Conservation (phyloP, 192 early-diverging fungal genomes). For the Haplosporangium gracile region DNA sequence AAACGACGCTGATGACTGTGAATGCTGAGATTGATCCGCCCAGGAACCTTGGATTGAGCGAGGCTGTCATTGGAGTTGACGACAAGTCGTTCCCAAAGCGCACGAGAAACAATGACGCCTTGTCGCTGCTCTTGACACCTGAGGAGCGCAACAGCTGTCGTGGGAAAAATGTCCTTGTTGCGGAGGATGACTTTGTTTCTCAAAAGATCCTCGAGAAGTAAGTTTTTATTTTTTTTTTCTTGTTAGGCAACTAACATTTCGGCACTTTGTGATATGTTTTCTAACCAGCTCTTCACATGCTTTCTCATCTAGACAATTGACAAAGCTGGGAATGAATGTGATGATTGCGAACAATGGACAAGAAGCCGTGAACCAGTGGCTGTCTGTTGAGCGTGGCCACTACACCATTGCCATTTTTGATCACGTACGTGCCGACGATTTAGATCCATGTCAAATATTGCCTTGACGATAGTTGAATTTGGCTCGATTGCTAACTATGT, state of each 20-base stretch:
- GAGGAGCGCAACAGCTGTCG: slow-evolving; percentile 31
- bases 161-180: slow-evolving; percentile 51
- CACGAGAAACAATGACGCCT: slow-evolving; percentile 40
- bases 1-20: background rate
- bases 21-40: slow-evolving; percentile 5
- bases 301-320: slow-evolving; percentile 33
- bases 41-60: slow-evolving; percentile 19
- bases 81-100: slow-evolving; percentile 31
- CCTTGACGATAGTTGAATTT: too few relatives aligned
- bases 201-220: slow-evolving; percentile 55
- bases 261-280: background rate
- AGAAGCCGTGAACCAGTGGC: slow-evolving; percentile 42
- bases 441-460: too few relatives aligned
- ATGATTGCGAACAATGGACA: slow-evolving; percentile 53
- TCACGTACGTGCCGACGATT: slow-evolving; percentile 24
- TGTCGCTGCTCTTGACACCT: slow-evolving; percentile 32
- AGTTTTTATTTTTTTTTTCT: slow-evolving; percentile 7
- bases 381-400: slow-evolving; percentile 30
- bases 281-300: background rate
- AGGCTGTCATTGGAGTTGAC: background rate
- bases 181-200: slow-evolving; percentile 51
- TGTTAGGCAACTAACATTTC: background rate
- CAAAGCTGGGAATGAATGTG: slow-evolving; percentile 53
- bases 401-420: slow-evolving; percentile 56
- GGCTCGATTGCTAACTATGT: slow-evolving; percentile 10